Evolutionary conservation across 129 eudicot species (phyloP).

Genomic region (Flaveria trinervia): DNA sequence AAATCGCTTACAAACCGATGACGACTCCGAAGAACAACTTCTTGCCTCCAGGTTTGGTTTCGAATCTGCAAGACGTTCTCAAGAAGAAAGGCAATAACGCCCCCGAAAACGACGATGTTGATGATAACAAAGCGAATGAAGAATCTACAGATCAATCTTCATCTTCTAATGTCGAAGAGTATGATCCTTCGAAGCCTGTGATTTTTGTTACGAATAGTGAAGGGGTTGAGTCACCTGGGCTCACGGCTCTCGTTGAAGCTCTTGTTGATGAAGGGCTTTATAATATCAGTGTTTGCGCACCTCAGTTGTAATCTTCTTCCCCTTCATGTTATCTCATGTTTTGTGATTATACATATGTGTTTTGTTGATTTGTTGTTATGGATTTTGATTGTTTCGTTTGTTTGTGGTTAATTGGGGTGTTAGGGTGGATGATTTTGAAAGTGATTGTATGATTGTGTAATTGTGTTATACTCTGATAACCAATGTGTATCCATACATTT

Average conservation of each 20-base stretch:
- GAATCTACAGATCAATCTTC: slow-evolving; percentile 36
- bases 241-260: slow-evolving; percentile 61
- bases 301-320: slow-evolving; percentile 59
- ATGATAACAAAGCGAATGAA: slow-evolving; percentile 24
- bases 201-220: slow-evolving; percentile 82
- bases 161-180: slow-evolving; percentile 9
- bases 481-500: too few relatives aligned
- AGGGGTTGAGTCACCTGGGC: slow-evolving; percentile 85
- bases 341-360: not conserved
- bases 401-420: not conserved
- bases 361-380: not conserved
- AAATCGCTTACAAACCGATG: slow-evolving; percentile 20
- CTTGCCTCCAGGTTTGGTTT: slow-evolving; percentile 82
- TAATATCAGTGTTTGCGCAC: slow-evolving; percentile 82
- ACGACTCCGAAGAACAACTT: slow-evolving; percentile 48
- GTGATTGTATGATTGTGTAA: too few relatives aligned
- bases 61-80: slow-evolving; percentile 74
- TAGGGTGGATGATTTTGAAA: too few relatives aligned
- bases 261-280: slow-evolving; percentile 62
- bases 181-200: slow-evolving; percentile 56
- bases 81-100: slow-evolving; percentile 40
- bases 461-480: too few relatives aligned
- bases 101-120: slow-evolving; percentile 20
- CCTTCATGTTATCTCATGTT: not conserved
- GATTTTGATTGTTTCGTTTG: not conserved